These are phyloP conservation scores for Trichoderma asperellum DNA, from an alignment of 2,329 filamentous ascomycete genomes.

Conservation along the genomic window DNA sequence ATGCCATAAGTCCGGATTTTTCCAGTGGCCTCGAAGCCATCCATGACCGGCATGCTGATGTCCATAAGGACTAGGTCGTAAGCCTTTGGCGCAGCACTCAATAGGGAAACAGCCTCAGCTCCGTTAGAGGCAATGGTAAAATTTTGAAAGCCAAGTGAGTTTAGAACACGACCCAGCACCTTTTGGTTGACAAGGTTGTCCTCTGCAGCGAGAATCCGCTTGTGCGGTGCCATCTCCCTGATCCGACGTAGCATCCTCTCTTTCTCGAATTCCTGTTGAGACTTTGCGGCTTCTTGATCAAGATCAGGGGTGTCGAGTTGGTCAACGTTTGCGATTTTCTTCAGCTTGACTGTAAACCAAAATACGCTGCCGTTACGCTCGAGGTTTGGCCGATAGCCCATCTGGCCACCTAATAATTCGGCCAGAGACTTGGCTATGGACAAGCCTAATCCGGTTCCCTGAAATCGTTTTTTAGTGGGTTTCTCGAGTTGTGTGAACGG, in stretches of 20 bases:
- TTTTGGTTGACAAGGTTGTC: conserved; percentile 51
- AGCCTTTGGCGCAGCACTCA: conserved; percentile 38
- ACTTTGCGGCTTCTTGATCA: conserved; percentile 20
- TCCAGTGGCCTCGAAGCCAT: conserved; percentile 52
- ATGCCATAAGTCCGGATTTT: conserved; percentile 46
- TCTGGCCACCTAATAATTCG: conserved; percentile 59
- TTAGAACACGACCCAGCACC: conserved; percentile 44
- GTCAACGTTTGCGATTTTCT: conserved; percentile 40
- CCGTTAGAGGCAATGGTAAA: conserved; percentile 33
- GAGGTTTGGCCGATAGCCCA: conserved; percentile 48
- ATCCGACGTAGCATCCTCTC: conserved; percentile 37
- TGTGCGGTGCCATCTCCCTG: conserved; percentile 43
- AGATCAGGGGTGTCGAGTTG: conserved; percentile 37
- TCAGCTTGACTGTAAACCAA: conserved; percentile 54
- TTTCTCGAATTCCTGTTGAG: conserved; percentile 36
- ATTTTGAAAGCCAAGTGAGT: conserved; percentile 46
- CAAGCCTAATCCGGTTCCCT: conserved; percentile 60
- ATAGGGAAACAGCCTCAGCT: conserved; percentile 33
- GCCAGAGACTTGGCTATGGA: conserved; percentile 61
- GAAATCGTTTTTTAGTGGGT: conserved; percentile 56
- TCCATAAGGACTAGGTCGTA: conserved; percentile 48
- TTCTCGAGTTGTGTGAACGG: conserved; percentile 61
- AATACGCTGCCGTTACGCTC: conserved; percentile 54
- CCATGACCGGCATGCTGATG: conserved; percentile 59
- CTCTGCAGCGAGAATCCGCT: conserved; percentile 47